phyloP scores from a whole-genome alignment of 208 protist genomes.

The Acanthamoeba divionensis region DNA sequence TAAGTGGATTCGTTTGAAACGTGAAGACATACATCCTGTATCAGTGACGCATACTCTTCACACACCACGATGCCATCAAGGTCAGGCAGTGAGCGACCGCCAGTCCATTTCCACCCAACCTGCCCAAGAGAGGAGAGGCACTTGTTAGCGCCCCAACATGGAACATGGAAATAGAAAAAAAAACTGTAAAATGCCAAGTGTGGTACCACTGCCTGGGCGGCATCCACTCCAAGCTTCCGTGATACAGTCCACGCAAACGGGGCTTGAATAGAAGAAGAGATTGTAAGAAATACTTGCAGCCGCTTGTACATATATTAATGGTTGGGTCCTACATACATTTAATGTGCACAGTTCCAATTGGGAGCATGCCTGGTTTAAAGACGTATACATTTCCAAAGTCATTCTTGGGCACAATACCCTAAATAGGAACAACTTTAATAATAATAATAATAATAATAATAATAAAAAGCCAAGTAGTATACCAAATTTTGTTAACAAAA shows the following conservation, averaged over 20 bases:
- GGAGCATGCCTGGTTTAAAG: background rate
- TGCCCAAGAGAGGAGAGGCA: background rate
- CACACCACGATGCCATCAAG: background rate
- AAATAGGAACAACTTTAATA: too few relatives aligned
- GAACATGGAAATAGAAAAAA: background rate
- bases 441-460: too few relatives aligned
- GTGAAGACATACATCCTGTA: background rate
- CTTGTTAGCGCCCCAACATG: background rate
- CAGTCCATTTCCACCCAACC: background rate
- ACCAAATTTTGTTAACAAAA: too few relatives aligned
- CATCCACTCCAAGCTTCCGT: background rate
- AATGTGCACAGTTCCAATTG: background rate
- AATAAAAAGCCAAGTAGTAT: too few relatives aligned
- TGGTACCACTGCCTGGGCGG: background rate
- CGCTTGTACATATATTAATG: background rate
- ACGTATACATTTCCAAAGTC: background rate
- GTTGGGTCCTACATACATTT: background rate
- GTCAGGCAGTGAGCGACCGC: background rate
- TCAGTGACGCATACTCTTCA: background rate
- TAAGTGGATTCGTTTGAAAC: background rate
- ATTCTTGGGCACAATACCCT: constrained; percentile 9
- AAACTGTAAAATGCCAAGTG: background rate
- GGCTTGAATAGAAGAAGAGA: background rate
- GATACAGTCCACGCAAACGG: background rate
- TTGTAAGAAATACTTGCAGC: background rate